Evolutionary conservation across 306 rosid species (phyloP).

Genomic region (Quercus glauca): DNA sequence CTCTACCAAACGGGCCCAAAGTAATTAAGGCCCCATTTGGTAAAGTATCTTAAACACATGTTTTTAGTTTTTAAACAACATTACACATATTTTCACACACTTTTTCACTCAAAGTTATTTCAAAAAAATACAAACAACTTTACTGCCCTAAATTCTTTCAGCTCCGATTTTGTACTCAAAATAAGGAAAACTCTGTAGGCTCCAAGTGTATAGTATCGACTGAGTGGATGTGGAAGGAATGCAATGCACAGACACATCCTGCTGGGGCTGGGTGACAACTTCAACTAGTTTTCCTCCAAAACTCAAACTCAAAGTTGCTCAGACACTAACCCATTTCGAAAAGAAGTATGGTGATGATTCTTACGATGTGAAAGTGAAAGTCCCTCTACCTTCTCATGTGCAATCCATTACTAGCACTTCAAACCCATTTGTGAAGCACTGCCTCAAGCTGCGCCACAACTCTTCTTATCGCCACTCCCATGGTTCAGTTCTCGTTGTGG

Average conservation of each 20-base stretch:
- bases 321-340: constrained; percentile 8
- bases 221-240: constrained; percentile 21
- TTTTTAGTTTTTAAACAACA: too few relatives aligned
- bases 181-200: too few relatives aligned
- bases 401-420: constrained; percentile 64
- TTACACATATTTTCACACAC: too few relatives aligned
- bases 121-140: too few relatives aligned
- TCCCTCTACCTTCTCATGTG: constrained; percentile 41
- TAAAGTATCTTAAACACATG: too few relatives aligned
- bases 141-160: too few relatives aligned
- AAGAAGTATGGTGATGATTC: not conserved
- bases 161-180: too few relatives aligned
- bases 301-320: constrained; percentile 21
- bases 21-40: too few relatives aligned
- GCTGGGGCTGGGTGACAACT: constrained; percentile 14
- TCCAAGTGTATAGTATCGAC: too few relatives aligned
- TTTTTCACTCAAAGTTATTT: too few relatives aligned
- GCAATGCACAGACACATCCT: constrained; percentile 44
- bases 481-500: constrained; percentile 68
- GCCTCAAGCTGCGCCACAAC: constrained; percentile 72
- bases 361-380: not conserved
- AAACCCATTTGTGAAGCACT: constrained; percentile 90
- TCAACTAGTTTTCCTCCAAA: constrained; percentile 32
- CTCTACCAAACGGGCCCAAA: too few relatives aligned
- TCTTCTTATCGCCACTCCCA: constrained; percentile 85